A percentile compares a stretch with the other conserved stretches of the same genome.
These are phyloP conservation scores for Linum usitatissimum DNA, from an alignment of 345 rosid species.

Conservation along the genomic window DNA sequence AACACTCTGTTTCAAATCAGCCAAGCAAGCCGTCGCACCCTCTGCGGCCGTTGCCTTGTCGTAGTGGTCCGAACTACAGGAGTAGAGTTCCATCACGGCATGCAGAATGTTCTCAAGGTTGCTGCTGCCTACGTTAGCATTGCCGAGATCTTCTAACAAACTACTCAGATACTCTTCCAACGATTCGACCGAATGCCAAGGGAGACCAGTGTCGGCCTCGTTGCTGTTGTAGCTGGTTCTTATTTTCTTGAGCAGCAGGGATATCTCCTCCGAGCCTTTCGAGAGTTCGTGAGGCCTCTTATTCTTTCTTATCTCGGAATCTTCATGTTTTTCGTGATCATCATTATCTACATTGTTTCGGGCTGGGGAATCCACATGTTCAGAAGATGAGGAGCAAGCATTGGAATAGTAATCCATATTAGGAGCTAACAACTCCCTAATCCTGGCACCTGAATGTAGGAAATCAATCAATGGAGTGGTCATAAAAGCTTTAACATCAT, in stretches of 20 bases:
- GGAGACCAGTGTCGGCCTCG: neutral
- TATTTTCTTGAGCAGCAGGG: neutral
- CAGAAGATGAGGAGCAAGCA: neutral
- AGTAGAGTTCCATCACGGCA: neutral
- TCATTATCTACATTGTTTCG: neutral
- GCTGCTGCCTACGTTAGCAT: neutral
- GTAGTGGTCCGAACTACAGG: neutral
- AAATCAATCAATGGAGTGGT: too few species aligned
- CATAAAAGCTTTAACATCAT: too few species aligned
- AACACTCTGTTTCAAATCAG: neutral
- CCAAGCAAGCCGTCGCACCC: neutral
- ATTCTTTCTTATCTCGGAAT: neutral
- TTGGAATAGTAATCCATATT: neutral
- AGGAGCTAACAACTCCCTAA: too few species aligned
- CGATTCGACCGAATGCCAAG: too few species aligned
- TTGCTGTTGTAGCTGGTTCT: neutral
- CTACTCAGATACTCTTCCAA: neutral
- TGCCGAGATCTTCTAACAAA: neutral
- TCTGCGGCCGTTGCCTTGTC: neutral
- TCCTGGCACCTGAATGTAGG: too few species aligned
- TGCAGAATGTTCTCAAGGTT: neutral
- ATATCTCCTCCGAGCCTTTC: neutral
- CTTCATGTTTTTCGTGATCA: neutral
- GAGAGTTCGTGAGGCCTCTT: neutral
- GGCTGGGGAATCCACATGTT: neutral